Conservation (phyloP, 2,329 filamentous ascomycete species). For the Pyricularia sp. region DNA sequence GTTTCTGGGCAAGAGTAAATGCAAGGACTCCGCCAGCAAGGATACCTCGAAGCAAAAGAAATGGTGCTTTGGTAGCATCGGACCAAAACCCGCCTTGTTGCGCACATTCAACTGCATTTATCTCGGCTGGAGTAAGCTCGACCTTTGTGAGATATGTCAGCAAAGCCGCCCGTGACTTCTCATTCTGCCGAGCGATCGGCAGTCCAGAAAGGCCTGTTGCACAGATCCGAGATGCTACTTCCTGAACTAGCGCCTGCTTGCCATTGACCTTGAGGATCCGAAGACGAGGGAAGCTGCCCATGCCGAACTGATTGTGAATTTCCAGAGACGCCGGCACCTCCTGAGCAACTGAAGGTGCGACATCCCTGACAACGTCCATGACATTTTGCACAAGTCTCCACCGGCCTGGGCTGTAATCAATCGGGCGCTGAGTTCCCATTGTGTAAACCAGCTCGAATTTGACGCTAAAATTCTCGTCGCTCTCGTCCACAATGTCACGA, state of each 20-base stretch:
- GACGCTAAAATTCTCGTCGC: conserved; percentile 52
- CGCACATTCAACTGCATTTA: conserved; percentile 22
- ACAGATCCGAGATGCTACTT: not conserved
- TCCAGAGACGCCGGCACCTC: conserved; percentile 30
- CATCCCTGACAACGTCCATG: conserved; percentile 28
- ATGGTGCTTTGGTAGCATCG: conserved; percentile 22
- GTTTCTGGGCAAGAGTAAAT: conserved; percentile 44
- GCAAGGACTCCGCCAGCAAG: conserved; percentile 43
- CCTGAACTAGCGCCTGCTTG: conserved; percentile 17
- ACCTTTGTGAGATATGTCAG: conserved; percentile 29
- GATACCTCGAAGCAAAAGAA: conserved; percentile 42
- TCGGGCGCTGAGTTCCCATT: conserved; percentile 38
- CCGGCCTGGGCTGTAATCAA: conserved; percentile 43
- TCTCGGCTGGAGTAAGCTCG: conserved; percentile 20
- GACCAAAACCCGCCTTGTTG: conserved; percentile 25
- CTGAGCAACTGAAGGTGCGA: conserved; percentile 12
- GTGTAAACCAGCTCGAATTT: conserved; percentile 57
- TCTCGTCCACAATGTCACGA: conserved; percentile 55
- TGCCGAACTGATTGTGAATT: not conserved
- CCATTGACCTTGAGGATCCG: conserved; percentile 32
- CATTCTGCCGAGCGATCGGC: not conserved
- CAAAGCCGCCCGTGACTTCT: conserved; percentile 5
- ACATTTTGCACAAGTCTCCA: conserved; percentile 49
- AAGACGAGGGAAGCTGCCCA: conserved; percentile 36
- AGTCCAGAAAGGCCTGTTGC: not conserved